Evolutionary conservation across 2,329 filamentous ascomycete species (phyloP).

Genomic region (Helotiales sp.): DNA sequence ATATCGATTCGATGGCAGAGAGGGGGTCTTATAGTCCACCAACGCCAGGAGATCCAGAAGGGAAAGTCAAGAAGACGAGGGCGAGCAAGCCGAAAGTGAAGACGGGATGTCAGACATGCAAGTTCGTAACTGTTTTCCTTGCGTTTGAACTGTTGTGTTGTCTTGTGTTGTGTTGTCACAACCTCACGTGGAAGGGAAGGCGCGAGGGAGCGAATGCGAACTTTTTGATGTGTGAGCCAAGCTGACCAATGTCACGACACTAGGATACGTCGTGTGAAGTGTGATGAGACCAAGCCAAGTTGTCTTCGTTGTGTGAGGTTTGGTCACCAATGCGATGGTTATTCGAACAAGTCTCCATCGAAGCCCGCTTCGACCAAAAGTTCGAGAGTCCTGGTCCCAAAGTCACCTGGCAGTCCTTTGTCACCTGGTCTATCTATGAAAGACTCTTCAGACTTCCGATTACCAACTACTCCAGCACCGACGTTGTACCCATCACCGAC

Average conservation of each 20-base stretch:
- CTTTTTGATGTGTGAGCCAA: slow-evolving; percentile 5
- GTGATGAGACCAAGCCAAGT: slow-evolving; percentile 34
- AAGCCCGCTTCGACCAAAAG: slow-evolving; percentile 13
- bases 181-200: no score
- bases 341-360: slow-evolving; percentile 21
- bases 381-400: slow-evolving; percentile 20
- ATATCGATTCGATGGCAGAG: not conserved
- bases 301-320: slow-evolving; percentile 33
- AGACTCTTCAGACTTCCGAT: not conserved
- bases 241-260: slow-evolving; percentile 6
- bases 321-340: slow-evolving; percentile 36
- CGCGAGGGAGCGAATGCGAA: not conserved
- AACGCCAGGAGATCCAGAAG: slow-evolving; percentile 6
- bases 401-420: slow-evolving; percentile 6
- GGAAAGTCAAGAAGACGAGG: slow-evolving; percentile 25
- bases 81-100: slow-evolving; percentile 35
- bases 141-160: not conserved
- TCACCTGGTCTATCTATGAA: not conserved
- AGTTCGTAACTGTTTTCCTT: slow-evolving; percentile 26
- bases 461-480: not conserved
- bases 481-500: slow-evolving; percentile 15
- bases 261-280: slow-evolving; percentile 36
- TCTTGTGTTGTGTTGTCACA: not conserved
- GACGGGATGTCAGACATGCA: slow-evolving; percentile 36
- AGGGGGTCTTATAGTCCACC: not conserved